phyloP scores from a whole-genome alignment of 2,329 filamentous ascomycete genomes.

The Penicillium italicum region DNA sequence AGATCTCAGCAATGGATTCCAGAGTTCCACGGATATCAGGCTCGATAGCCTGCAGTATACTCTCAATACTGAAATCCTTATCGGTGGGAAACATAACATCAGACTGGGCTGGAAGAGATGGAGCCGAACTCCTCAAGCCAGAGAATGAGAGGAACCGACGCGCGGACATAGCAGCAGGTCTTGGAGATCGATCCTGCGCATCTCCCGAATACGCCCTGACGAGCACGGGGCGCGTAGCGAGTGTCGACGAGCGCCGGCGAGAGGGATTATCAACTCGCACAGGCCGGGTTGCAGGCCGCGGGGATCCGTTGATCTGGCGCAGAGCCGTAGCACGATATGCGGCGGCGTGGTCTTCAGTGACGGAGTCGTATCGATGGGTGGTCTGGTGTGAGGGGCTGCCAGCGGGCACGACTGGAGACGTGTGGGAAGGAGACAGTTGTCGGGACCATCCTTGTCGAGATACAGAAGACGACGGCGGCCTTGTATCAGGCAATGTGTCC shows the following conservation, averaged over 20 bases:
- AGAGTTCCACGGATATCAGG: conserved; percentile 57
- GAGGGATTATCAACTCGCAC: conserved; percentile 23
- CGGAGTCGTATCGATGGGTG: conserved; percentile 23
- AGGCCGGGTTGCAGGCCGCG: conserved; percentile 26
- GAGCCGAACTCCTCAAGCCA: conserved; percentile 17
- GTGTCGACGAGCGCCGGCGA: conserved; percentile 27
- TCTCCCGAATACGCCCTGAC: conserved; percentile 43
- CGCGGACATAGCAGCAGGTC: conserved; percentile 31
- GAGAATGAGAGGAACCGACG: conserved; percentile 32
- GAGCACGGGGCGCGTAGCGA: conserved; percentile 43
- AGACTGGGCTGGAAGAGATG: conserved; percentile 17
- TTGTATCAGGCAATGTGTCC: conserved; percentile 26
- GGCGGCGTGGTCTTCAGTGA: conserved; percentile 20
- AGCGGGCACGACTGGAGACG: conserved; percentile 20
- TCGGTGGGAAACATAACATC: conserved; percentile 44
- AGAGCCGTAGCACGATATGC: conserved; percentile 32
- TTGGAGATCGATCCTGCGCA: conserved; percentile 29
- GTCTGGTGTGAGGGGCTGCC: conserved; percentile 23
- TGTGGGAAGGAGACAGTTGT: conserved; percentile 23
- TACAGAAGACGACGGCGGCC: conserved; percentile 29
- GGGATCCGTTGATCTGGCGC: conserved; percentile 32
- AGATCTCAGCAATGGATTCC: conserved; percentile 61
- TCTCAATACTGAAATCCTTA: conserved; percentile 55
- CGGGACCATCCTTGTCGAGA: conserved; percentile 33
- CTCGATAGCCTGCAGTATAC: conserved; percentile 55